A percentile compares a stretch with the other conserved stretches of the same genome.
Conservation (phyloP, 1,284 basidiomycete genomes). For the Kalmanozyma brasiliensis region DNA sequence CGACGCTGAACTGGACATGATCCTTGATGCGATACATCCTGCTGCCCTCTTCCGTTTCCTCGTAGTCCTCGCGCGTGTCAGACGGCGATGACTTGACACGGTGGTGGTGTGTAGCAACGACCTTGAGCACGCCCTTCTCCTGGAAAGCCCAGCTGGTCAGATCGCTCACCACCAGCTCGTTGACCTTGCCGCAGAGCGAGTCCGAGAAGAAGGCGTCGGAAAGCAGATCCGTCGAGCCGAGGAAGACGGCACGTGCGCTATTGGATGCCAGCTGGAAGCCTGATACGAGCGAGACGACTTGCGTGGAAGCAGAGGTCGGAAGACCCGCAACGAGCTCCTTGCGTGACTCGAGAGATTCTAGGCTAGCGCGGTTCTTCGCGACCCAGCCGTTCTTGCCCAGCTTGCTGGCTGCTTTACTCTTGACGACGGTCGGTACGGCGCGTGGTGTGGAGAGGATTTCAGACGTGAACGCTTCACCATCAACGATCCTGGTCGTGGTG, state of each 20-base stretch:
- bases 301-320: constrained; percentile 12
- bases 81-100: constrained; percentile 72
- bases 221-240: constrained; percentile 83
- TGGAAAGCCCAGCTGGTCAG: constrained; percentile 91
- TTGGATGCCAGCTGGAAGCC: constrained; percentile 87
- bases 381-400: constrained; percentile 44
- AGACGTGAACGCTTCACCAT: constrained; percentile 23
- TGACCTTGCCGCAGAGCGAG: constrained; percentile 70
- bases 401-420: constrained; percentile 17
- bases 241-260: constrained; percentile 78
- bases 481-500: constrained; percentile 39
- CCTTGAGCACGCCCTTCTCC: constrained; percentile 81
- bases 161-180: constrained; percentile 78
- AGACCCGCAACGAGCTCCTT: constrained; percentile 47
- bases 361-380: constrained; percentile 27
- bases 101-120: constrained; percentile 79
- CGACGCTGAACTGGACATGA: constrained; percentile 76
- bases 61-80: constrained; percentile 62
- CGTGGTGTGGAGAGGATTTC: constrained; percentile 38
- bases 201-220: constrained; percentile 68
- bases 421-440: constrained; percentile 35
- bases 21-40: constrained; percentile 87
- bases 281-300: constrained; percentile 75
- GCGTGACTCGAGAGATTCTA: constrained; percentile 45
- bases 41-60: constrained; percentile 69